Conservation (phyloP, 2,329 filamentous ascomycete species). For the Verticillium alfalfae region DNA sequence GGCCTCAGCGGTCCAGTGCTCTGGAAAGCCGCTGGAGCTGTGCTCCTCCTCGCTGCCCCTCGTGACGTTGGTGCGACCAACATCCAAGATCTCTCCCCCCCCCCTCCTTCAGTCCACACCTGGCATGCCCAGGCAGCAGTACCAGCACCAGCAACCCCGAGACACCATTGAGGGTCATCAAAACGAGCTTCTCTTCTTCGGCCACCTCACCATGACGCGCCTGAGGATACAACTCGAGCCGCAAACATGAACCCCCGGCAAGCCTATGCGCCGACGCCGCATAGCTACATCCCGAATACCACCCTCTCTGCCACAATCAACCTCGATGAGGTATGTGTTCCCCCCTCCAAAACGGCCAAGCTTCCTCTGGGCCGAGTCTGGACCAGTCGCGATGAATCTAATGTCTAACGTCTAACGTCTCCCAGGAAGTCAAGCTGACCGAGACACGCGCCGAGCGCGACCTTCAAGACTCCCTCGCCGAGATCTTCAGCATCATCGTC, state of each 20-base stretch:
- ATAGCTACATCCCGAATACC: conserved; percentile 85
- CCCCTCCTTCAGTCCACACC: not conserved
- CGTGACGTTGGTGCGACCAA: too few species aligned
- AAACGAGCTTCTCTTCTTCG: not conserved
- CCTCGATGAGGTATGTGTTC: conserved; percentile 69
- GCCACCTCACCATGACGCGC: not conserved
- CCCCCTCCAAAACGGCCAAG: not conserved
- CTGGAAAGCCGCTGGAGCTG: too few species aligned
- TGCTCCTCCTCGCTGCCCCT: too few species aligned
- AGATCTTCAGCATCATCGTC: conserved; percentile 96
- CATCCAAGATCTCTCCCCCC: too few species aligned
- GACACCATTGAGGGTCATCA: not conserved
- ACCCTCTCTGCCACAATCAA: conserved; percentile 84
- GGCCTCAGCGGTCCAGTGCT: too few species aligned
- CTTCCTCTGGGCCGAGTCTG: not conserved
- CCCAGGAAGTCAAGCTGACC: conserved; percentile 85
- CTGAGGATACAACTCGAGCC: not conserved
- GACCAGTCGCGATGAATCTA: conserved; percentile 45
- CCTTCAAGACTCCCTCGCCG: conserved; percentile 89
- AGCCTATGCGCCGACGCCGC: conserved; percentile 82
- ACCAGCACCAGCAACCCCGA: not conserved
- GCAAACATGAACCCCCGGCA: conserved; percentile 51
- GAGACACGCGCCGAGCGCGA: conserved; percentile 85
- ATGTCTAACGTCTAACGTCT: conserved; percentile 4
- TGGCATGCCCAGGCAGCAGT: not conserved